Conservation (phyloP, 177 flowering plant genomes). For the Vitis hybrid region DNA sequence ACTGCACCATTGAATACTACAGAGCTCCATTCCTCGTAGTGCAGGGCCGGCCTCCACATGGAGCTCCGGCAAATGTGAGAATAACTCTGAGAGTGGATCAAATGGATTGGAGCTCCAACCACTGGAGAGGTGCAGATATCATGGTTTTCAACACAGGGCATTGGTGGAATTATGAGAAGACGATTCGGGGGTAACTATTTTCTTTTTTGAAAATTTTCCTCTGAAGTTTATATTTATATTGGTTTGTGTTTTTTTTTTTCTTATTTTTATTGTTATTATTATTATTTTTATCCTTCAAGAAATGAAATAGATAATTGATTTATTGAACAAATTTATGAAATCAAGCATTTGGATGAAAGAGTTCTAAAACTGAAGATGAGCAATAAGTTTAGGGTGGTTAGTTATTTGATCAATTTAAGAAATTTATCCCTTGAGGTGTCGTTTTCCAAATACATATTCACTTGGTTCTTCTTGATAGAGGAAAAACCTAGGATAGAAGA, state of each 20-base stretch:
- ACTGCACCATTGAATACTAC: conserved; percentile 61
- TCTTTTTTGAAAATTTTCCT: background rate
- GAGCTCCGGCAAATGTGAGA: conserved; percentile 33
- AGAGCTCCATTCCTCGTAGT: conserved; percentile 54
- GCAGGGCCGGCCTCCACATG: conserved; percentile 38
- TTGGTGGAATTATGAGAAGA: conserved; percentile 68
- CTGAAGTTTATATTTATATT: background rate
- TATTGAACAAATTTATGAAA: background rate
- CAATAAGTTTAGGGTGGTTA: background rate
- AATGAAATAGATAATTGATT: background rate
- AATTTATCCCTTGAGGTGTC: background rate
- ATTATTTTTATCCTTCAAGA: background rate
- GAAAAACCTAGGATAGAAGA: background rate
- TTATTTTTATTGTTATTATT: background rate
- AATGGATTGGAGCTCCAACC: conserved; percentile 40
- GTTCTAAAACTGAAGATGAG: background rate
- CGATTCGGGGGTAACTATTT: conserved; percentile 34
- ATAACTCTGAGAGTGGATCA: conserved; percentile 43
- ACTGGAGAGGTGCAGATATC: conserved; percentile 61
- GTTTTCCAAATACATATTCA: background rate
- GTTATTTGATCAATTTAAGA: background rate
- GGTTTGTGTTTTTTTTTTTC: background rate
- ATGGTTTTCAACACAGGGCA: conserved; percentile 57
- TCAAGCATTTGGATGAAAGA: background rate
- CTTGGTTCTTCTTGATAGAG: background rate